Evolutionary conservation across 306 rosid species (phyloP), one percentile per base, ranked within the genome.

Genomic region (Malus sylvestris): DNA sequence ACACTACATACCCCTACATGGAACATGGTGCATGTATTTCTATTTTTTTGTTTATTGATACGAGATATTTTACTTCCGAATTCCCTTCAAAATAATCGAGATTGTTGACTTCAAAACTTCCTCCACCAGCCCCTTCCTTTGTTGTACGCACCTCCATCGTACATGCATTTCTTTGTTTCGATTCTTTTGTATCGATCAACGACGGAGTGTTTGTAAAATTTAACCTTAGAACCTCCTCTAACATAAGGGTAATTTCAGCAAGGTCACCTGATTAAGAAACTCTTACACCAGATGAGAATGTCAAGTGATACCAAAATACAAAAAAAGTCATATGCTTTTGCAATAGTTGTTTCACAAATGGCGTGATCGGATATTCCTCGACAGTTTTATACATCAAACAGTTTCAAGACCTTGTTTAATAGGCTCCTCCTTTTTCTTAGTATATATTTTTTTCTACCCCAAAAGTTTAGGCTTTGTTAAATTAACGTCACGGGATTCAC

Each of bases 401-500:
- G 0, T 9, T 2, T 42, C 45, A 42, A 42, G 12, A 42, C 45
- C 45, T 38, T 38, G 42, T 38, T 38, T 8, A 38, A 38, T 38
- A 5, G 20, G 55, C 5, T 16, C 55, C 55, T 15, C 55, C 20
- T 5, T 51, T 16, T 51, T 51, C 55, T 5, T 5, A 61, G 12
- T 63, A 75, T 71, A 33, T 13, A 33, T 64, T 49, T 10, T 59
- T 53, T 53, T 53, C 10, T 6, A 19, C n/a, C 9, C 64, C 57
- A 49, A 46, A 78, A 30, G 30, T 63, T 55, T 52, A 45, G 59
- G 32, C 20, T 62, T 25, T 29, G 20, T 29, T 62, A 55, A 33
- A 4, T 67, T 61, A 27, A 15, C 68, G 84, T 77, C 77, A 80
- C 74, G 87, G 77, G 84, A 80, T 76, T 66, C 72, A 49, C 81